Conservation (phyloP, 2,329 filamentous ascomycete genomes). For the Neonectria coccinea region DNA sequence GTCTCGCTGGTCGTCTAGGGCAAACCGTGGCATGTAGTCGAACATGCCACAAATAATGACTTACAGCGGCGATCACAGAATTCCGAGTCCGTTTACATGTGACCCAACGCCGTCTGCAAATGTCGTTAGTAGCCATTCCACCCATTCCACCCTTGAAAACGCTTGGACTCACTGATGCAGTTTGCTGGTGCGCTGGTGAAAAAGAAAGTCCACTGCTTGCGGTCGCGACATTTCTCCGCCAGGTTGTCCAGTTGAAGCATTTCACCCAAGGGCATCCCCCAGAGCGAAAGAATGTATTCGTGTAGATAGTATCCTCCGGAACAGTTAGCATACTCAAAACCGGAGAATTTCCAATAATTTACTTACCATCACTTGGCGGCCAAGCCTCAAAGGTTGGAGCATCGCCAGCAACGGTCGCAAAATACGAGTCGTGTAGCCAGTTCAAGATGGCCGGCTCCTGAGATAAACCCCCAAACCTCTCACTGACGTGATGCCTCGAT, state of each 20-base stretch:
- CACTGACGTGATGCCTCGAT: conserved; percentile 47
- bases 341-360: background rate
- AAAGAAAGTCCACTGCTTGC: conserved; percentile 55
- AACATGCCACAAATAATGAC: background rate
- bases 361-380: conserved; percentile 40
- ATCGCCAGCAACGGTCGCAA: conserved; percentile 69
- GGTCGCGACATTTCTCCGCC: conserved; percentile 48
- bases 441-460: conserved; percentile 60
- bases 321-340: conserved; percentile 30
- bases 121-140: background rate
- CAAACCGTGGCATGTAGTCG: background rate
- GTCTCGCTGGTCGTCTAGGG: background rate
- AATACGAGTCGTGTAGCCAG: conserved; percentile 69
- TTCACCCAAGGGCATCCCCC: conserved; percentile 64
- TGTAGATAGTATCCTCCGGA: conserved; percentile 51
- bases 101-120: background rate
- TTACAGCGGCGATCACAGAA: background rate
- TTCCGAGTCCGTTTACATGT: background rate
- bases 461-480: conserved; percentile 57
- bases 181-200: conserved; percentile 40
- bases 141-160: background rate
- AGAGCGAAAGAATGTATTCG: conserved; percentile 61
- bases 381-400: conserved; percentile 65
- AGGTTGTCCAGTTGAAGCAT: conserved; percentile 59
- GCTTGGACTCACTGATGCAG: background rate